A percentile compares a stretch with the other conserved stretches of the same genome.
These are phyloP conservation scores for Astrephomene gubernaculifera DNA, from an alignment of 139 green algal species.

Conservation along the genomic window DNA sequence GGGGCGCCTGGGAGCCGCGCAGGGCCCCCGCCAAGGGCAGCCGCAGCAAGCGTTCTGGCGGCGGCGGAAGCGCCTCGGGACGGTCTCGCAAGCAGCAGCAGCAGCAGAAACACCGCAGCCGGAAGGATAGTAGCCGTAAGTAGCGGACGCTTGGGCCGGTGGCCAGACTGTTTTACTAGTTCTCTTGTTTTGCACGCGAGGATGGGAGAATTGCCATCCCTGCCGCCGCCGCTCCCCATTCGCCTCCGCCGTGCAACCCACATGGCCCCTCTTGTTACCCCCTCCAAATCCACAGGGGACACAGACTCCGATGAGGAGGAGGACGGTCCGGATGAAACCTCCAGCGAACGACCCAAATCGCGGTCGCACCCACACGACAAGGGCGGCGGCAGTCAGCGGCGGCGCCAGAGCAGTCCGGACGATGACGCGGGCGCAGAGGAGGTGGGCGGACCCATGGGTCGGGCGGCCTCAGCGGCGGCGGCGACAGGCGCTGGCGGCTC, in stretches of 20 bases:
- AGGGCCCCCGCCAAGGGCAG: background rate
- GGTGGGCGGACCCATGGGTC: background rate
- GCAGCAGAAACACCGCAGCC: background rate
- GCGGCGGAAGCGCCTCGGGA: background rate
- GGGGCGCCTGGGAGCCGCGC: constrained; percentile 60
- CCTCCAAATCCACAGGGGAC: too few relatives aligned
- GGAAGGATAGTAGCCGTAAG: constrained; percentile 29
- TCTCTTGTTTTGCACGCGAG: too few relatives aligned
- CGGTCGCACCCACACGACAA: background rate
- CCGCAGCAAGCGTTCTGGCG: background rate
- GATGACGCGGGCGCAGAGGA: background rate
- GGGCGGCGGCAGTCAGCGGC: background rate
- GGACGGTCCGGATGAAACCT: background rate
- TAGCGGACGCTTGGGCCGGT: too few relatives aligned
- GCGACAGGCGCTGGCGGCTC: background rate
- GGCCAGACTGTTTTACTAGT: too few relatives aligned
- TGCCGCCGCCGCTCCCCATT: too few relatives aligned
- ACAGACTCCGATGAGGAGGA: background rate
- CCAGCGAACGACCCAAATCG: background rate
- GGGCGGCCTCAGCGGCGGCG: background rate
- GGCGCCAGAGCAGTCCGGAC: background rate
- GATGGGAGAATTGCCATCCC: too few relatives aligned
- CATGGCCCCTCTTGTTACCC: too few relatives aligned
- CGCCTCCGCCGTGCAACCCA: too few relatives aligned
- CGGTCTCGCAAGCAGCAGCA: background rate